These are phyloP conservation scores for Echria macrotheca DNA, from an alignment of 495 filamentous ascomycete genomes.

Conservation along the genomic window DNA sequence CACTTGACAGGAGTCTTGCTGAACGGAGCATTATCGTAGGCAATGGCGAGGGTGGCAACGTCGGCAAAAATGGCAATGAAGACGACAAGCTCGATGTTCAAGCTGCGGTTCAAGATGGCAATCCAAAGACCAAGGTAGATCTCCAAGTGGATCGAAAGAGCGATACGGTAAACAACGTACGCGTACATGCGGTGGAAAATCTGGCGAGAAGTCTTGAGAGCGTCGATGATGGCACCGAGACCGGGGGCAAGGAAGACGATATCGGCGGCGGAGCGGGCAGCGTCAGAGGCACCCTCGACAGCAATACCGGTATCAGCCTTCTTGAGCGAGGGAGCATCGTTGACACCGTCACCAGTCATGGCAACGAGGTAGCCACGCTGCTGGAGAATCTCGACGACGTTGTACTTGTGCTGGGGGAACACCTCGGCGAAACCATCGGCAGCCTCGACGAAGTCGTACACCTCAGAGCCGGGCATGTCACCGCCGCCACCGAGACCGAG, in stretches of 20 bases:
- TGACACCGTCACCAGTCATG: conserved; percentile 98
- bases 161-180: conserved; percentile 94
- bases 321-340: conserved; percentile 93
- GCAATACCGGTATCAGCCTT: conserved; percentile 94
- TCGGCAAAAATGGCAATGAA: conserved; percentile 95
- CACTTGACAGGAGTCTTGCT: conserved; percentile 84
- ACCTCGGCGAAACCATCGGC: conserved; percentile 95
- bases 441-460: conserved; percentile 91
- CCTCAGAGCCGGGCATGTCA: conserved; percentile 85
- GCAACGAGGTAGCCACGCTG: conserved; percentile 94
- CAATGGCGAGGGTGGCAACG: conserved; percentile 86
- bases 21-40: conserved; percentile 89
- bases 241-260: conserved; percentile 90
- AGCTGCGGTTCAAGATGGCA: conserved; percentile 70
- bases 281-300: conserved; percentile 89
- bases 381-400: conserved; percentile 94
- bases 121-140: conserved; percentile 91
- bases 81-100: conserved; percentile 82
- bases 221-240: conserved; percentile 87
- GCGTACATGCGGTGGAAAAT: conserved; percentile 98
- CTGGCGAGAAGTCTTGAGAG: conserved; percentile 88
- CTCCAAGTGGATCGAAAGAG: conserved; percentile 82
- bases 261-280: conserved; percentile 86
- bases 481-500: conserved; percentile 78
- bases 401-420: conserved; percentile 97